phyloP scores from a whole-genome alignment of 306 rosid genomes.

The Cicer pinnatifidum region DNA sequence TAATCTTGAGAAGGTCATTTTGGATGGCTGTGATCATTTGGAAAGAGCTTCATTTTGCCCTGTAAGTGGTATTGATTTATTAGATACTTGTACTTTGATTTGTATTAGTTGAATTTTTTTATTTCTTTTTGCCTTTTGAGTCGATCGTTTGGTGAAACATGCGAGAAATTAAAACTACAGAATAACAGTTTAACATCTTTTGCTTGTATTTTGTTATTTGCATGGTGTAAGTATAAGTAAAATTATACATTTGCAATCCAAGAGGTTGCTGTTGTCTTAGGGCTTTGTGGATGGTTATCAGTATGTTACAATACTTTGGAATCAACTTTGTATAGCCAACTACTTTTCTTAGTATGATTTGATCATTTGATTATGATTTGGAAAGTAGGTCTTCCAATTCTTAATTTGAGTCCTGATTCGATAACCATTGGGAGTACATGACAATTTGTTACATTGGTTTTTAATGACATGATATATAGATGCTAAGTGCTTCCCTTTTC shows the following conservation, averaged over 20 bases:
- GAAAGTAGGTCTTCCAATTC: not conserved
- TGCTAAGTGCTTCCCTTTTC: slow-evolving; percentile 9
- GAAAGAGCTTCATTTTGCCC: slow-evolving; percentile 88
- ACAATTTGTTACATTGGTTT: not conserved
- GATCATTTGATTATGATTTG: not conserved
- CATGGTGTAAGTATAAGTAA: slow-evolving; percentile 22
- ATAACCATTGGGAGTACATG: not conserved
- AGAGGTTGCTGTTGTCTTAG: slow-evolving; percentile 29
- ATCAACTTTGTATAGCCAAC: not conserved
- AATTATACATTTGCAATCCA: slow-evolving; percentile 9
- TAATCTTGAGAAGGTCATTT: slow-evolving; percentile 80
- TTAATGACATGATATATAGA: slow-evolving; percentile 12
- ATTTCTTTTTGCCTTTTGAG: slow-evolving; percentile 20
- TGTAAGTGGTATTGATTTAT: slow-evolving; percentile 58
- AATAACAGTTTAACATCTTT: not conserved
- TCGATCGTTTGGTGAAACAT: slow-evolving; percentile 27
- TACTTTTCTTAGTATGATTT: not conserved
- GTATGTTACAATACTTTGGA: not conserved
- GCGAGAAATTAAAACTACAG: slow-evolving; percentile 8
- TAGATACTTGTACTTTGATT: slow-evolving; percentile 3
- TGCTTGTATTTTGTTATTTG: slow-evolving; percentile 25
- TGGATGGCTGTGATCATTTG: slow-evolving; percentile 97
- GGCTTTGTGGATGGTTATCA: slow-evolving; percentile 15
- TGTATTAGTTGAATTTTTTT: not conserved
- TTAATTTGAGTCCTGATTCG: not conserved